Evolutionary conservation across 352 stramenopile genomes (phyloP).

Genomic region (Pythium myriotylum): DNA sequence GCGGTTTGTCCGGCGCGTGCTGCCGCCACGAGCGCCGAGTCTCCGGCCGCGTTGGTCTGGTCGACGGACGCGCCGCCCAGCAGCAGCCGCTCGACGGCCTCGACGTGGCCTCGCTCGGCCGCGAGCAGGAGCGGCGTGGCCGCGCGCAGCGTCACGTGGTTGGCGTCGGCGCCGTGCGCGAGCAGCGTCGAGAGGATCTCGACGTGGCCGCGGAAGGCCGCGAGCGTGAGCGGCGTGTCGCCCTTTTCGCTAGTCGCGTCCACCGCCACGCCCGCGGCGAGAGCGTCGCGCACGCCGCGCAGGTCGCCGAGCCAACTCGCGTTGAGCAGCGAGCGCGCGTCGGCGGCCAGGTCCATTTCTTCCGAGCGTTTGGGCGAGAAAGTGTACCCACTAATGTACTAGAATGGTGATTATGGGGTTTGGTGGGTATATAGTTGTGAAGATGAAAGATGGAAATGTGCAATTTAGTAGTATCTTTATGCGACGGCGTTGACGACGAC

Average conservation of each 20-base stretch:
- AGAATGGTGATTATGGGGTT: too few species aligned
- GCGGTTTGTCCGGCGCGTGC: background rate
- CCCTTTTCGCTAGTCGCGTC: background rate
- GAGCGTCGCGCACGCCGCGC: background rate
- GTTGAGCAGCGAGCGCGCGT: too few species aligned
- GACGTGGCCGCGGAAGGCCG: background rate
- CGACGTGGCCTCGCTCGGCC: conserved; percentile 14
- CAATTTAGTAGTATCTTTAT: too few species aligned
- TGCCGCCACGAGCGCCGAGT: background rate
- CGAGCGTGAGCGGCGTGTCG: background rate
- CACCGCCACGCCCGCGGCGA: background rate
- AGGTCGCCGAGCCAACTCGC: too few species aligned
- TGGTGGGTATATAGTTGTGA: too few species aligned
- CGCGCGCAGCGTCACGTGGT: background rate
- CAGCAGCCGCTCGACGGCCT: background rate
- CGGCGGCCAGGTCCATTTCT: too few species aligned
- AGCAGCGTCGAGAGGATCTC: background rate
- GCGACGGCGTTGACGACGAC: too few species aligned
- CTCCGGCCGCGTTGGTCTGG: background rate
- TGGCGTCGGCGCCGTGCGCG: background rate
- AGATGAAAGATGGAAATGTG: too few species aligned
- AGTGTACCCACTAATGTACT: too few species aligned
- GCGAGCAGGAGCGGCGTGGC: background rate
- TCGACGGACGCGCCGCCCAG: background rate
- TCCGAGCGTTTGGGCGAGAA: too few species aligned